Evolutionary conservation across 768 basidiomycete genomes (phyloP).

Genomic region (Clathrus columnatus): DNA sequence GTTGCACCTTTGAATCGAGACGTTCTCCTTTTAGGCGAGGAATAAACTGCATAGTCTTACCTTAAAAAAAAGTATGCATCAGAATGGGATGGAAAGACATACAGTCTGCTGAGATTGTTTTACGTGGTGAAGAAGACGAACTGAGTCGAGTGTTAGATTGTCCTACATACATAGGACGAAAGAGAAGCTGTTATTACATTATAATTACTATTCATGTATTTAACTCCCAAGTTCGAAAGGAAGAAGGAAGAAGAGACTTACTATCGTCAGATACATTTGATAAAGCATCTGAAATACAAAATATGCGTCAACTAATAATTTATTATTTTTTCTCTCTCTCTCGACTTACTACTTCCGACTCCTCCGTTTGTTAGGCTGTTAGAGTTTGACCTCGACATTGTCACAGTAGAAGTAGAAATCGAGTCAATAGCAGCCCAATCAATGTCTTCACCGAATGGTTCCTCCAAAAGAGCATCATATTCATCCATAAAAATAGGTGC

Average conservation of each 20-base stretch:
- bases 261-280: background rate
- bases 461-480: slow-evolving; percentile 7
- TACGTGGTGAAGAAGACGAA: background rate
- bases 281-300: background rate
- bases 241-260: background rate
- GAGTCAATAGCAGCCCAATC: slow-evolving; percentile 6
- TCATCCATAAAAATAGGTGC: no score
- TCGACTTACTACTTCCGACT: no score
- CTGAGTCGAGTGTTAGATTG: no score
- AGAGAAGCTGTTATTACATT: background rate
- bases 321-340: slow-evolving; percentile 1
- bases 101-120: no score
- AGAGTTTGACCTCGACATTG: background rate
- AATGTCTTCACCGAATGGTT: slow-evolving; percentile 6
- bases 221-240: background rate
- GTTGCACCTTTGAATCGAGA: background rate
- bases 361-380: background rate
- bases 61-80: no score
- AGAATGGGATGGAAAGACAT: no score
- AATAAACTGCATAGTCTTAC: no score
- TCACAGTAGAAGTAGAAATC: background rate
- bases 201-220: background rate
- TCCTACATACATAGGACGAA: background rate
- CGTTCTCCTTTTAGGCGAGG: no score
- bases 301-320: background rate